phyloP scores from a whole-genome alignment of 2,329 filamentous ascomycete genomes.

The Acephala macrosclerotiorum region DNA sequence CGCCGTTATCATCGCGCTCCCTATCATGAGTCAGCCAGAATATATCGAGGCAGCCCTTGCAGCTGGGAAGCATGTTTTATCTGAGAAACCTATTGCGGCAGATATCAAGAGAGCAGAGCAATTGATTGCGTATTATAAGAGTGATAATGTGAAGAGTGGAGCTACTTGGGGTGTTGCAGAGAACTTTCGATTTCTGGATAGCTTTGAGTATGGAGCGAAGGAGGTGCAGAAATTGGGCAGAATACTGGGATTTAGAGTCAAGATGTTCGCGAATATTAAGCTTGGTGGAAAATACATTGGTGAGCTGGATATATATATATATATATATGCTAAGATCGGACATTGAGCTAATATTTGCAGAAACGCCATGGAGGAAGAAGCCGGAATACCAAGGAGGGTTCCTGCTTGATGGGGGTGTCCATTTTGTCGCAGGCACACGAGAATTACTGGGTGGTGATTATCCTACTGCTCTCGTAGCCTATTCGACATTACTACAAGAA shows the following conservation, averaged over 20 bases:
- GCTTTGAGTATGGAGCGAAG: conserved; percentile 58
- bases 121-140: conserved; percentile 56
- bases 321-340: background rate
- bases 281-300: conserved; percentile 55
- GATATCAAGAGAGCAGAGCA: conserved; percentile 55
- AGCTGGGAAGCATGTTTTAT: conserved; percentile 61
- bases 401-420: conserved; percentile 78
- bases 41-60: conserved; percentile 56
- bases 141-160: conserved; percentile 45
- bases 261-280: conserved; percentile 53
- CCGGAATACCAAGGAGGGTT: conserved; percentile 80
- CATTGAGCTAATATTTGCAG: conserved; percentile 31
- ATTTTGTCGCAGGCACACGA: conserved; percentile 70
- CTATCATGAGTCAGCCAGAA: conserved; percentile 56
- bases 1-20: conserved; percentile 52
- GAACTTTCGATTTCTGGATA: conserved; percentile 72
- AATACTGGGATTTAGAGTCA: conserved; percentile 60
- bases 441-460: conserved; percentile 57
- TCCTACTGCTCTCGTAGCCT: conserved; percentile 38
- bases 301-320: conserved; percentile 18
- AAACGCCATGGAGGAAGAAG: conserved; percentile 69
- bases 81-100: conserved; percentile 61
- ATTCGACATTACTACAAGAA: conserved; percentile 38
- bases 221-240: conserved; percentile 60
- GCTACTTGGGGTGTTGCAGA: conserved; percentile 70